Evolutionary conservation across 2,329 filamentous ascomycete genomes (phyloP).

Genomic region (Aspergillus alliaceus): DNA sequence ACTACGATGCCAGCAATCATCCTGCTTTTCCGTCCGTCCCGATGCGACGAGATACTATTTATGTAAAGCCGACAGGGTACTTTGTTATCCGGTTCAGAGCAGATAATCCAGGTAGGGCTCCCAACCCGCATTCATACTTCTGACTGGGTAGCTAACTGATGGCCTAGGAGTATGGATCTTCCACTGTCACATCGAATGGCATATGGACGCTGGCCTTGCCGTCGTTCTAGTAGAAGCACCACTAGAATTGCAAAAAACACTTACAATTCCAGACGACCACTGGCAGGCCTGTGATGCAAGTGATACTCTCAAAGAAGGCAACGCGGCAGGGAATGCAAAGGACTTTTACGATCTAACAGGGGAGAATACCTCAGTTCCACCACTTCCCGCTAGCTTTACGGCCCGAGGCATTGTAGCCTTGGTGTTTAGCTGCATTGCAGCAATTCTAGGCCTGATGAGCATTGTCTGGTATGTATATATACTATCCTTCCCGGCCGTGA

Average conservation of each 20-base stretch:
- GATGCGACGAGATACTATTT: conserved; percentile 68
- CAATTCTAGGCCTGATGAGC: conserved; percentile 65
- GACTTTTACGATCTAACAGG: conserved; percentile 65
- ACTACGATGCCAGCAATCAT: conserved; percentile 27
- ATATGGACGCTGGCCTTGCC: conserved; percentile 66
- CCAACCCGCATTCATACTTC: too few species aligned
- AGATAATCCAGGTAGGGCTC: conserved; percentile 37
- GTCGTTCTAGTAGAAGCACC: conserved; percentile 66
- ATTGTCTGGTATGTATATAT: conserved; percentile 62
- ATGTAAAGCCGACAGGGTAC: conserved; percentile 65
- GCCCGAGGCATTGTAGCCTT: conserved; percentile 70
- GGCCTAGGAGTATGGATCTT: conserved; percentile 62
- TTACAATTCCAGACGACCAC: conserved; percentile 64
- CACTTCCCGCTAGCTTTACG: conserved; percentile 69
- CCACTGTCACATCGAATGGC: conserved; percentile 82
- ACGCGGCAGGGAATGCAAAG: conserved; percentile 70
- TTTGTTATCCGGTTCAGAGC: conserved; percentile 58
- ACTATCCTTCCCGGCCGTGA: background rate
- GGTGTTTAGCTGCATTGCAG: conserved; percentile 69
- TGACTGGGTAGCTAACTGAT: background rate
- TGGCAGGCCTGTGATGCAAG: conserved; percentile 57
- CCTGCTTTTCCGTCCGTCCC: conserved; percentile 54
- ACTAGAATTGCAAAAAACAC: conserved; percentile 58
- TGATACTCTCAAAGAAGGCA: conserved; percentile 59
- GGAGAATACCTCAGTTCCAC: conserved; percentile 56